Percentiles rank a stretch among this genome's conserved stretches.
These are phyloP conservation scores for Xylaria polymorpha DNA, from an alignment of 2,329 filamentous ascomycete species.

Conservation along the genomic window DNA sequence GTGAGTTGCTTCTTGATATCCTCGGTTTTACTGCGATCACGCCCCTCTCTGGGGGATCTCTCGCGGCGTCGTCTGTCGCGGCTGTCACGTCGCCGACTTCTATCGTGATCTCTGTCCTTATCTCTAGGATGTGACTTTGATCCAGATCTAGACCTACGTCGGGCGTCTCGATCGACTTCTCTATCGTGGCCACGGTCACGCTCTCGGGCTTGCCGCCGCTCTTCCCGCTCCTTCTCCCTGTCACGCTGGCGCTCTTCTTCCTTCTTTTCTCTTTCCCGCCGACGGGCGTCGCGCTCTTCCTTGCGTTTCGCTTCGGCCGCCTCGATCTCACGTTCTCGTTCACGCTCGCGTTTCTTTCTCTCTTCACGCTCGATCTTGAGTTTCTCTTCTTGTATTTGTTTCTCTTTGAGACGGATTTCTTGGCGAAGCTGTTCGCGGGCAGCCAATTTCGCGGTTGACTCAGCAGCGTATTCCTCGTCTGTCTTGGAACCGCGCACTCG, in stretches of 20 bases:
- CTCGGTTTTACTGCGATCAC: constrained; percentile 54
- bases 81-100: constrained; percentile 50
- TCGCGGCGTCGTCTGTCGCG: constrained; percentile 51
- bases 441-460: constrained; percentile 69
- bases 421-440: constrained; percentile 72
- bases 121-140: constrained; percentile 50
- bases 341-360: constrained; percentile 62
- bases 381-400: constrained; percentile 71
- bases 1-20: constrained; percentile 65
- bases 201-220: constrained; percentile 60
- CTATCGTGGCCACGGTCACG: constrained; percentile 50
- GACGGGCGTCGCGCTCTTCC: constrained; percentile 62
- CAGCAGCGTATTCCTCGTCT: constrained; percentile 77
- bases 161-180: constrained; percentile 44
- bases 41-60: constrained; percentile 52
- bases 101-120: constrained; percentile 52
- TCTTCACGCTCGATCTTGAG: constrained; percentile 68
- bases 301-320: constrained; percentile 63
- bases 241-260: constrained; percentile 54
- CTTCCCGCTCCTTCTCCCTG: constrained; percentile 66
- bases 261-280: constrained; percentile 55
- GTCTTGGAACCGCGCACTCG: constrained; percentile 74
- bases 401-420: constrained; percentile 68
- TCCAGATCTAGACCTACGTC: constrained; percentile 52
- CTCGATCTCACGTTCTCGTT: constrained; percentile 61